Conservation (phyloP, 257 asterid genomes). For the Apocynum venetum region DNA sequence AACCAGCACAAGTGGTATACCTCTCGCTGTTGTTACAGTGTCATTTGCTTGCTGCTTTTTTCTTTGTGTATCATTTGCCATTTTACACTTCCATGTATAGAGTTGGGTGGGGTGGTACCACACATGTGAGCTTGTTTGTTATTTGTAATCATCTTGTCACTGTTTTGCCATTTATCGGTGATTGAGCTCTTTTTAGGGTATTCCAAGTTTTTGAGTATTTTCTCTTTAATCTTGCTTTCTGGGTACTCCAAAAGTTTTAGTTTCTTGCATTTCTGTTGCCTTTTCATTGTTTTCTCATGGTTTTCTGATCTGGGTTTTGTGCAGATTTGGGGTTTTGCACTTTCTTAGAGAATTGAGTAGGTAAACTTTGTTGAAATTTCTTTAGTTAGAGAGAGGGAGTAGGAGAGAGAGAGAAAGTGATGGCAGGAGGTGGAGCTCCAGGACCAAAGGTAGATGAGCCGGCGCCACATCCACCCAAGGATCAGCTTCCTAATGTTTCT, state of each 20-base stretch:
- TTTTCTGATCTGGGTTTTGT: conserved; percentile 34
- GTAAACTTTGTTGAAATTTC: not conserved
- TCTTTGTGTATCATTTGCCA: not conserved
- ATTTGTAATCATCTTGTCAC: conserved; percentile 14
- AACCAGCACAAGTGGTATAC: not conserved
- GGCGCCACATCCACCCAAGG: conserved; percentile 69
- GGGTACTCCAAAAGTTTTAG: conserved; percentile 24
- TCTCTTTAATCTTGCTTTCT: conserved; percentile 2
- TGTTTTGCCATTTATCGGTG: conserved; percentile 7
- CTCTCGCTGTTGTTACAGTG: not conserved
- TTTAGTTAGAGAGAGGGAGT: conserved; percentile 9
- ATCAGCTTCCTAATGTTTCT: conserved; percentile 79
- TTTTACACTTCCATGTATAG: not conserved
- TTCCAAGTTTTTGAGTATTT: conserved; percentile 1
- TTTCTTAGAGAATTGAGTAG: conserved; percentile 15
- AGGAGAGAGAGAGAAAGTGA: conserved; percentile 21
- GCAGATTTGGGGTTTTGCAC: conserved; percentile 27
- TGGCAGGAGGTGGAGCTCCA: conserved; percentile 61
- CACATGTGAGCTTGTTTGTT: conserved; percentile 22
- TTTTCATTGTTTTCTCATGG: conserved; percentile 18
- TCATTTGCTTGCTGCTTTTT: conserved; percentile 7
- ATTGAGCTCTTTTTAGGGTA: conserved; percentile 20
- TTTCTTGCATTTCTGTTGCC: conserved; percentile 25
- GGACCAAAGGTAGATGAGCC: conserved; percentile 64
- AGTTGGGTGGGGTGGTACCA: conserved; percentile 23